A percentile compares a stretch with the other conserved stretches of the same genome.
Conservation (phyloP, 352 stramenopile species). For the Globisporangium solare region DNA sequence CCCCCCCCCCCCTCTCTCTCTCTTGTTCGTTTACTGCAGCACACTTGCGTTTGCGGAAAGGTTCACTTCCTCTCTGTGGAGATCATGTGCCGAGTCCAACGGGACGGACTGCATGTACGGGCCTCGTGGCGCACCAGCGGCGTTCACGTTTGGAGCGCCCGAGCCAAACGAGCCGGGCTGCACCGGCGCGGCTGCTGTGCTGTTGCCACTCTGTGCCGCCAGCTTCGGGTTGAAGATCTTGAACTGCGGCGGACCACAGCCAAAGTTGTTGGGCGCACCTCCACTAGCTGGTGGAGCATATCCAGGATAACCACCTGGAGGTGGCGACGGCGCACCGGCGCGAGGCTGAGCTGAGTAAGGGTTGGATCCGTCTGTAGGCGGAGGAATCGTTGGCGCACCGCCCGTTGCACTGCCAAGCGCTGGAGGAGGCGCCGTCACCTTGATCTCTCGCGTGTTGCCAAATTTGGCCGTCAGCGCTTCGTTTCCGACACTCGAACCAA, state of each 20-base stretch:
- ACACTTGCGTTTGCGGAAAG: slow-evolving; percentile 67
- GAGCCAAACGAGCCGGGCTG: slow-evolving; percentile 22
- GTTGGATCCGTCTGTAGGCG: slow-evolving; percentile 32
- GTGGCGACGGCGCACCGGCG: slow-evolving; percentile 13
- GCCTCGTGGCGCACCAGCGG: slow-evolving; percentile 2
- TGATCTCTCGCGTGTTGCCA: slow-evolving; percentile 81
- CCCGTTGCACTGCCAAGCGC: slow-evolving; percentile 16
- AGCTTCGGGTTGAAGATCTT: slow-evolving; percentile 87
- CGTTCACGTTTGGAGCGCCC: slow-evolving; percentile 10
- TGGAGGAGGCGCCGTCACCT: slow-evolving; percentile 72
- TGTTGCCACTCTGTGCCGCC: slow-evolving; percentile 24
- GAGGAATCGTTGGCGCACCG: slow-evolving; percentile 8
- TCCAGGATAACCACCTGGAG: slow-evolving; percentile 26
- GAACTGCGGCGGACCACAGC: slow-evolving; percentile 59
- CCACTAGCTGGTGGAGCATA: slow-evolving; percentile 12
- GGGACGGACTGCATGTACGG: slow-evolving; percentile 19
- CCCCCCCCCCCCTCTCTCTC: background rate
- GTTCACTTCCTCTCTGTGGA: slow-evolving; percentile 54
- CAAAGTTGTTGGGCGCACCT: slow-evolving; percentile 7
- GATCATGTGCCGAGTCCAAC: slow-evolving; percentile 31
- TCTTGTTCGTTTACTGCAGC: slow-evolving; percentile 40
- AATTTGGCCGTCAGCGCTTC: slow-evolving; percentile 86
- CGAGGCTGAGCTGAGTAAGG: slow-evolving; percentile 50
- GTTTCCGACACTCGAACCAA: slow-evolving; percentile 87
- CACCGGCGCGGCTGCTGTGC: slow-evolving; percentile 13